A percentile compares a stretch with the other conserved stretches of the same genome.
phyloP scores from a whole-genome alignment of 2,329 filamentous ascomycete genomes.

The Apiospora phragmitis region DNA sequence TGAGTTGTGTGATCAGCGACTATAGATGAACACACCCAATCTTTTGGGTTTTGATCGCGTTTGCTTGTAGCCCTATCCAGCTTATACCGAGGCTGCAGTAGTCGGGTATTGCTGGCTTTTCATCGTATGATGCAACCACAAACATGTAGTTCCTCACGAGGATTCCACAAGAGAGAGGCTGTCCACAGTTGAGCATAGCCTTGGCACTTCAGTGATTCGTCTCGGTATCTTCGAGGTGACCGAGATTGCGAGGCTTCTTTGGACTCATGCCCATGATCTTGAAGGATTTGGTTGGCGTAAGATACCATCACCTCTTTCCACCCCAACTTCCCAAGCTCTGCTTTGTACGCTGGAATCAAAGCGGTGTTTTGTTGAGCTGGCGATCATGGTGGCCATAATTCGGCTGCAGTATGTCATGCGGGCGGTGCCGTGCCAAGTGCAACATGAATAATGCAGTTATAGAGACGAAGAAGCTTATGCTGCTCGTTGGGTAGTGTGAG shows the following conservation, averaged over 20 bases:
- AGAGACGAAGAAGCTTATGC: neutral
- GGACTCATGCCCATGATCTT: neutral
- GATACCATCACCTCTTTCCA: neutral
- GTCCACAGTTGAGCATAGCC: neutral
- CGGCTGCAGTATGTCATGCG: neutral
- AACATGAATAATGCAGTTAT: neutral
- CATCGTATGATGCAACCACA: neutral
- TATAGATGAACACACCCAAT: neutral
- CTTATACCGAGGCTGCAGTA: neutral
- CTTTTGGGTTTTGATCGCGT: neutral
- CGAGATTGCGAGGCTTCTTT: neutral
- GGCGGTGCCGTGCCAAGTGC: neutral
- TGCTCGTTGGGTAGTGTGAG: neutral
- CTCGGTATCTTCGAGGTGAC: neutral
- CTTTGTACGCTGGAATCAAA: no score
- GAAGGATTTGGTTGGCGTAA: neutral
- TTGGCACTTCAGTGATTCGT: neutral
- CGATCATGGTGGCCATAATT: neutral
- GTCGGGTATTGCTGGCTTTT: neutral
- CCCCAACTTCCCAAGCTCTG: neutral
- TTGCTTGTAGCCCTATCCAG: neutral
- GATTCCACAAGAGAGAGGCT: neutral
- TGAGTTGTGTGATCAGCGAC: neutral
- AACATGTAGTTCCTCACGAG: neutral
- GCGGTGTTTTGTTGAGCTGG: neutral